These are phyloP conservation scores for Hymenotorrendiella dingleyae DNA, from an alignment of 2,329 filamentous ascomycete genomes.

Conservation along the genomic window DNA sequence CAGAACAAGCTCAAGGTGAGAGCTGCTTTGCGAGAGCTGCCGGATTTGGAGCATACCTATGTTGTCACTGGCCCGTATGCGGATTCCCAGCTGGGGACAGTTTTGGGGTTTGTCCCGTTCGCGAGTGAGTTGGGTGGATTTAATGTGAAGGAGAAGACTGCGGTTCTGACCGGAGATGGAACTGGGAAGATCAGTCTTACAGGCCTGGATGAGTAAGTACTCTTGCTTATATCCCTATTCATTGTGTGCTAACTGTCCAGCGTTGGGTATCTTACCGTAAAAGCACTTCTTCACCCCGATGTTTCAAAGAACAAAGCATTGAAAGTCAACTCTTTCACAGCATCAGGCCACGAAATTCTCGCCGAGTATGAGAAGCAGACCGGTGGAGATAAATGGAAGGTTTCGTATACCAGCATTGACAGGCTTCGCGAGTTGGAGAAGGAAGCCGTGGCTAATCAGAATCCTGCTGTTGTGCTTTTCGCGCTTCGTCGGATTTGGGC, in stretches of 20 bases:
- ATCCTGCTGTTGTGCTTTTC: slow-evolving; percentile 45
- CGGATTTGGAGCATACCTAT: slow-evolving; percentile 55
- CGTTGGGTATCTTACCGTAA: slow-evolving; percentile 34
- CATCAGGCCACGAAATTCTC: slow-evolving; percentile 33
- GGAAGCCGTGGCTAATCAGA: slow-evolving; percentile 49
- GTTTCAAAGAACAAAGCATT: slow-evolving; percentile 31
- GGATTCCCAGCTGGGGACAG: slow-evolving; percentile 1
- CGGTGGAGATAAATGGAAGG: slow-evolving; percentile 35
- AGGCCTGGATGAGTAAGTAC: slow-evolving; percentile 62
- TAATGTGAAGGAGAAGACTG: slow-evolving; percentile 49
- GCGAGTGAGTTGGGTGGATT: slow-evolving; percentile 46
- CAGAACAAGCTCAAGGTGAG: slow-evolving; percentile 66
- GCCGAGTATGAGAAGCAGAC: slow-evolving; percentile 31
- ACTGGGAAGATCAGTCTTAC: slow-evolving; percentile 60
- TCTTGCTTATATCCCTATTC: background rate
- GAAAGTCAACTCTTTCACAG: slow-evolving; percentile 32
- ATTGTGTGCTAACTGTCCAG: slow-evolving; percentile 36
- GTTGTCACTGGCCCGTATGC: slow-evolving; percentile 19
- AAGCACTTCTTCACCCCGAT: slow-evolving; percentile 32
- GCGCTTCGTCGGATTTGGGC: slow-evolving; percentile 68
- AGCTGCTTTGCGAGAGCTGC: slow-evolving; percentile 47
- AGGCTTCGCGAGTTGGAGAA: slow-evolving; percentile 51
- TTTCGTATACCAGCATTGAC: slow-evolving; percentile 24
- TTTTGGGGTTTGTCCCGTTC: slow-evolving; percentile 1
- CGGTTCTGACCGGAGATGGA: slow-evolving; percentile 56